phyloP scores from a whole-genome alignment of 257 asterid genomes.

The Cynanchum wilfordii region DNA sequence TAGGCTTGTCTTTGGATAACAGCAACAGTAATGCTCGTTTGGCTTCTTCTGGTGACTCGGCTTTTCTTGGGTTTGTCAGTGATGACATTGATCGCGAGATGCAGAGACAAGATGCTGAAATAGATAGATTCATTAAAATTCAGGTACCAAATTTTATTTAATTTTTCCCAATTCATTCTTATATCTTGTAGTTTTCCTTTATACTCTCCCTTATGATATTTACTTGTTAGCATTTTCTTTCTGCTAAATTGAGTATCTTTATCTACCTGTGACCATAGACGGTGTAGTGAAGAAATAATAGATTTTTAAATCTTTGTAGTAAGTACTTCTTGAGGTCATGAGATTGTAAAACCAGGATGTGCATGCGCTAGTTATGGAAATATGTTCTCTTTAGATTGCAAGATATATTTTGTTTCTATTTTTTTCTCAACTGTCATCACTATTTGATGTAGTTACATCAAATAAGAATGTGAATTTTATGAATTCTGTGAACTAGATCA shows the following conservation, averaged over 20 bases:
- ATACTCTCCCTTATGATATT: neutral
- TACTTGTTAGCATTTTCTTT: neutral
- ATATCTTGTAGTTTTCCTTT: neutral
- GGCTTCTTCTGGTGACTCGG: slow-evolving; percentile 68
- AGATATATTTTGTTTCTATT: neutral
- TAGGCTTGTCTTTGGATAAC: slow-evolving; percentile 84
- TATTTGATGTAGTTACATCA: neutral
- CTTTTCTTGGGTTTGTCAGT: slow-evolving; percentile 60
- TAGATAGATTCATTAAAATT: slow-evolving; percentile 73
- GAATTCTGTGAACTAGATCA: neutral
- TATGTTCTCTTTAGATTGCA: neutral
- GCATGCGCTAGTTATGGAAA: neutral
- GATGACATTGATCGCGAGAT: slow-evolving; percentile 74
- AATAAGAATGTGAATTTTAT: neutral
- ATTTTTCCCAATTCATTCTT: neutral
- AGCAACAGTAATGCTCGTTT: slow-evolving; percentile 31
- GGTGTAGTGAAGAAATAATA: neutral
- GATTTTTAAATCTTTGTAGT: neutral
- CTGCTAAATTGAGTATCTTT: neutral
- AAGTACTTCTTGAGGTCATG: neutral
- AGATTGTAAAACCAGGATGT: neutral
- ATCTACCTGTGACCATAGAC: neutral
- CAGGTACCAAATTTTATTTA: slow-evolving; percentile 45
- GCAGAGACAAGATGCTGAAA: slow-evolving; percentile 83
- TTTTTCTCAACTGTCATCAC: neutral